phyloP scores from a whole-genome alignment of 2,329 filamentous ascomycete species.

The Cyclaneusma minus region DNA sequence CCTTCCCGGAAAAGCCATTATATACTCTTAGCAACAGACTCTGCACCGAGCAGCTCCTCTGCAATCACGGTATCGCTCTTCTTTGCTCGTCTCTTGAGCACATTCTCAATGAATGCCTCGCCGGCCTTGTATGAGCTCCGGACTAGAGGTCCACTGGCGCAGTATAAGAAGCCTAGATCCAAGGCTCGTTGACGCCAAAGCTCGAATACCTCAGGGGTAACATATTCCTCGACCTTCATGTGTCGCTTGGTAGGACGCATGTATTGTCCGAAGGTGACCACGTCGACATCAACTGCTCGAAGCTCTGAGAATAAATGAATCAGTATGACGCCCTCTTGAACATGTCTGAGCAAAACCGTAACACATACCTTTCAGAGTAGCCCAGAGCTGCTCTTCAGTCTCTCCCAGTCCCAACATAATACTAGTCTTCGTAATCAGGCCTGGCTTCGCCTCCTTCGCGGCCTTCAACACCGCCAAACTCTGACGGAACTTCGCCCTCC shows the following conservation, averaged over 20 bases:
- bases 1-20: too few species aligned
- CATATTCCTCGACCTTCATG: constrained; percentile 91
- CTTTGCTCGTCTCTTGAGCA: too few species aligned
- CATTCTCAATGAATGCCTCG: constrained; percentile 97
- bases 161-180: constrained; percentile 94
- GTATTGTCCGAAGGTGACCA: constrained; percentile 99
- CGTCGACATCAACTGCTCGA: constrained; percentile 67
- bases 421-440: constrained; percentile 94
- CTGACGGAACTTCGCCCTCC: constrained; percentile 78
- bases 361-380: constrained; percentile 50
- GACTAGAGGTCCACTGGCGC: constrained; percentile 82
- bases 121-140: constrained; percentile 95
- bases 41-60: too few species aligned
- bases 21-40: too few species aligned
- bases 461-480: constrained; percentile 65
- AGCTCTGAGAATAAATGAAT: constrained; percentile 40
- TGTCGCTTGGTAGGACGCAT: constrained; percentile 98
- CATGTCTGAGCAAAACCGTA: too few species aligned
- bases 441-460: constrained; percentile 60
- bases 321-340: too few species aligned
- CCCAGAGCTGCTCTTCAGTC: constrained; percentile 72
- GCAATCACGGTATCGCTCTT: too few species aligned
- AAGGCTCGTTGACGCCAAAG: constrained; percentile 79
- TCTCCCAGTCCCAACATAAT: constrained; percentile 94
- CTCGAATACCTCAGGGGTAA: constrained; percentile 84